These are phyloP conservation scores for Ustilago xerochloae DNA, from an alignment of 1,284 basidiomycete genomes.

Conservation along the genomic window DNA sequence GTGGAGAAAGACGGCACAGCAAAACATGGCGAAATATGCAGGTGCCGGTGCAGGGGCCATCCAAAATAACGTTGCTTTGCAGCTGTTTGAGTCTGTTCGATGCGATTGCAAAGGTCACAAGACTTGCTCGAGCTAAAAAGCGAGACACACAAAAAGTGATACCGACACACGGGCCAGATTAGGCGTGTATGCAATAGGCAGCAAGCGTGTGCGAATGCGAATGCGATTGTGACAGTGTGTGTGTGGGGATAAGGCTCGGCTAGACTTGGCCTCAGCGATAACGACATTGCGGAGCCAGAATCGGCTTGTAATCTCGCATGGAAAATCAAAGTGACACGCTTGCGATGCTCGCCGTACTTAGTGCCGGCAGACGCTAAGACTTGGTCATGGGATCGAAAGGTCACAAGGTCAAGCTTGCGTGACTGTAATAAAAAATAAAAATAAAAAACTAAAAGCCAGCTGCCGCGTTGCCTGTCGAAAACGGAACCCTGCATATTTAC, in stretches of 20 bases:
- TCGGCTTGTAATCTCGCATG: constrained; percentile 20
- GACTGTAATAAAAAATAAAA: neutral
- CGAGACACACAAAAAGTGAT: neutral
- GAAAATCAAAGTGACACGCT: neutral
- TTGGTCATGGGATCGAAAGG: constrained; percentile 21
- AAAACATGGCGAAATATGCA: neutral
- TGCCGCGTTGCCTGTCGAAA: neutral
- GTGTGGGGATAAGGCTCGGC: constrained; percentile 1
- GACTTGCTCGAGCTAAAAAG: constrained; percentile 10
- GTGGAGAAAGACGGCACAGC: neutral
- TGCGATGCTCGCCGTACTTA: too few relatives aligned
- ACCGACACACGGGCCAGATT: neutral
- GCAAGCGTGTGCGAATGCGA: neutral
- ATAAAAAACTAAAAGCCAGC: neutral
- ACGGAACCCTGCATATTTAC: constrained; percentile 40
- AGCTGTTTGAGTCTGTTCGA: neutral
- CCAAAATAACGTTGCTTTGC: constrained; percentile 2
- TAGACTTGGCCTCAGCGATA: neutral
- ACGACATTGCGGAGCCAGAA: neutral
- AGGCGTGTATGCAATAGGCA: neutral
- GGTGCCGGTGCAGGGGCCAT: constrained; percentile 31
- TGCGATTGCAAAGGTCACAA: constrained; percentile 27
- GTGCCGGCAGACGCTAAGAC: neutral
- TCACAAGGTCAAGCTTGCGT: constrained; percentile 16
- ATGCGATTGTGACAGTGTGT: neutral